These are phyloP conservation scores for Xerocomus spinulosus DNA, from an alignment of 768 basidiomycete species.

Conservation along the genomic window DNA sequence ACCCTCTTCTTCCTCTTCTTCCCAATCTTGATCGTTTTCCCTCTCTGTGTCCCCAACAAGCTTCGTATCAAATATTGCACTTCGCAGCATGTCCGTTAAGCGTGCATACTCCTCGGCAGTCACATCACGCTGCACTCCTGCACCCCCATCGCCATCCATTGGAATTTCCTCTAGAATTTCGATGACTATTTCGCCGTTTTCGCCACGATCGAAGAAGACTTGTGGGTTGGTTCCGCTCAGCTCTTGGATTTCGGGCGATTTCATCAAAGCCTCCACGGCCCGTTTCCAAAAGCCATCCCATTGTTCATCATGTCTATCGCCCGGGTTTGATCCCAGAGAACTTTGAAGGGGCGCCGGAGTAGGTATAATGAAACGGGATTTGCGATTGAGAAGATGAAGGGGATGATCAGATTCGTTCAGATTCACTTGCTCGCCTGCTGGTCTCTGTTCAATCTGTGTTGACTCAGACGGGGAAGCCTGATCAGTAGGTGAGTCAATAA, in stretches of 20 bases:
- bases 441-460: slow-evolving; percentile 29
- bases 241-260: slow-evolving; percentile 29
- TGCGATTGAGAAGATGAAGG: slow-evolving; percentile 42
- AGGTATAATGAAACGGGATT: slow-evolving; percentile 47
- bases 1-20: slow-evolving; percentile 32
- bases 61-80: slow-evolving; percentile 48
- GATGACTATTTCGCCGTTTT: slow-evolving; percentile 40
- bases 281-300: slow-evolving; percentile 27
- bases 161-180: slow-evolving; percentile 45
- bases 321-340: slow-evolving; percentile 13
- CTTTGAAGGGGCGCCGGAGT: slow-evolving; percentile 14
- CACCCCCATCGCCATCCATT: slow-evolving; percentile 28
- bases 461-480: slow-evolving; percentile 22
- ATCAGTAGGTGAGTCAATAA: slow-evolving; percentile 38
- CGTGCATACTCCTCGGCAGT: slow-evolving; percentile 39
- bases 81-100: slow-evolving; percentile 48
- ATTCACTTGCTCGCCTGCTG: slow-evolving; percentile 25
- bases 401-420: slow-evolving; percentile 56
- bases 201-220: slow-evolving; percentile 40
- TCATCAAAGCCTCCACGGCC: slow-evolving; percentile 26
- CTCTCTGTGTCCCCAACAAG: slow-evolving; percentile 28
- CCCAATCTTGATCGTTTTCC: slow-evolving; percentile 19
- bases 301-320: slow-evolving; percentile 14
- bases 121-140: slow-evolving; percentile 23
- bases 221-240: slow-evolving; percentile 29